phyloP scores from a whole-genome alignment of 805 yeast species.

The Clavispora phyllophila region DNA sequence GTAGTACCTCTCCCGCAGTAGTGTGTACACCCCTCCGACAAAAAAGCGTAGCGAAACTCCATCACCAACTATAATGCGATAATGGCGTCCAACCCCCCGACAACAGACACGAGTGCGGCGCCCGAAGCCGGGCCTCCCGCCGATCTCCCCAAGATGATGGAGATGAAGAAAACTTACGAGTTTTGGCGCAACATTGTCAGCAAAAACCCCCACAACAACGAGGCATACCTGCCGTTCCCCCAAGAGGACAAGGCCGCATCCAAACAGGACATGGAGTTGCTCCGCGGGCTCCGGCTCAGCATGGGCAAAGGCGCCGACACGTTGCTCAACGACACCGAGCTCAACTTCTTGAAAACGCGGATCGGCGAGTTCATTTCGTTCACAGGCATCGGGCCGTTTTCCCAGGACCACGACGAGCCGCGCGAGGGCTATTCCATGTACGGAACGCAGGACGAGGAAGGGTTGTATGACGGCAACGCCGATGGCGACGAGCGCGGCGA shows the following conservation, averaged over 20 bases:
- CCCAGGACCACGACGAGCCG: slow-evolving; percentile 7
- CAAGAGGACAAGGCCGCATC: slow-evolving; percentile 11
- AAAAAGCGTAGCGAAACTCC: not conserved
- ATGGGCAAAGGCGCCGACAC: slow-evolving; percentile 1
- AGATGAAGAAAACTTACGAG: slow-evolving; percentile 29
- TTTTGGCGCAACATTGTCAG: slow-evolving; percentile 32
- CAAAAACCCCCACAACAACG: slow-evolving; percentile 19
- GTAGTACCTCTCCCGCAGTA: no score
- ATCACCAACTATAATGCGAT: not conserved
- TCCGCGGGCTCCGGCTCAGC: not conserved
- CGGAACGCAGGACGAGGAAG: slow-evolving; percentile 37
- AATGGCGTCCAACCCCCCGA: no score
- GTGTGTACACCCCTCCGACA: not conserved
- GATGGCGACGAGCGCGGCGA: slow-evolving; percentile 15
- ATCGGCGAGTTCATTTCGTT: slow-evolving; percentile 4
- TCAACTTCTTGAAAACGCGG: not conserved
- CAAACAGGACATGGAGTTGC: not conserved
- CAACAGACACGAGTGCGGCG: not conserved
- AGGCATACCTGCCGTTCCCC: slow-evolving; percentile 27
- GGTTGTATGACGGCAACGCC: slow-evolving; percentile 31
- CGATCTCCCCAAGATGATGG: slow-evolving; percentile 12
- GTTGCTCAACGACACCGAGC: slow-evolving; percentile 1
- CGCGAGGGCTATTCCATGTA: slow-evolving; percentile 15
- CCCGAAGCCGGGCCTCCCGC: slow-evolving; percentile 1
- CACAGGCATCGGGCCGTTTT: not conserved